Evolutionary conservation across 257 asterid genomes (phyloP).

Genomic region (Solanum phureja): DNA sequence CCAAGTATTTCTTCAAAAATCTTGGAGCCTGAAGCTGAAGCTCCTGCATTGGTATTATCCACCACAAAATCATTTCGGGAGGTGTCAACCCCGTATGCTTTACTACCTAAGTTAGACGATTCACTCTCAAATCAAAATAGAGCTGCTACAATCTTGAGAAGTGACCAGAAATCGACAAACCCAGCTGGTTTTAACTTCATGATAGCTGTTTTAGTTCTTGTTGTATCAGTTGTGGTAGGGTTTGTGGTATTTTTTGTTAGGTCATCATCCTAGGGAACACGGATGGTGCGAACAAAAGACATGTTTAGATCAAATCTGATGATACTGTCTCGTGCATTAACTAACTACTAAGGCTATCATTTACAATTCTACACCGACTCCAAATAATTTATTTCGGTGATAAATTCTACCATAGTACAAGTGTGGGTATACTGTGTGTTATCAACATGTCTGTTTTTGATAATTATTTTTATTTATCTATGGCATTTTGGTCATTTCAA

Average conservation of each 20-base stretch:
- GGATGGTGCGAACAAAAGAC: neutral
- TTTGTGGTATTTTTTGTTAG: conserved; percentile 12
- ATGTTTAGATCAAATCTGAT: neutral
- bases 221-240: too few species aligned
- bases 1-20: conserved; percentile 33
- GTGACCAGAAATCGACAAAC: conserved; percentile 12
- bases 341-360: neutral
- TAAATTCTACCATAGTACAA: too few species aligned
- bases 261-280: neutral
- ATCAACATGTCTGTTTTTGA: too few species aligned
- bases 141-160: neutral
- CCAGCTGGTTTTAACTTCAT: conserved; percentile 14
- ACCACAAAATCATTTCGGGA: conserved; percentile 49
- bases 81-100: conserved; percentile 21
- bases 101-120: conserved; percentile 7
- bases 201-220: conserved; percentile 32
- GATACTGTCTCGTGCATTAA: neutral
- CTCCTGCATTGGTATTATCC: conserved; percentile 20
- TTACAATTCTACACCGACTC: neutral
- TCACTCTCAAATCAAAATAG: neutral
- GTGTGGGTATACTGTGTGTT: too few species aligned
- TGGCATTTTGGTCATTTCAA: too few species aligned
- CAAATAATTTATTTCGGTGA: too few species aligned
- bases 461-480: too few species aligned
- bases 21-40: conserved; percentile 59